Evolutionary conservation across 352 stramenopile genomes (phyloP).

Genomic region (Pythium myriotylum): DNA sequence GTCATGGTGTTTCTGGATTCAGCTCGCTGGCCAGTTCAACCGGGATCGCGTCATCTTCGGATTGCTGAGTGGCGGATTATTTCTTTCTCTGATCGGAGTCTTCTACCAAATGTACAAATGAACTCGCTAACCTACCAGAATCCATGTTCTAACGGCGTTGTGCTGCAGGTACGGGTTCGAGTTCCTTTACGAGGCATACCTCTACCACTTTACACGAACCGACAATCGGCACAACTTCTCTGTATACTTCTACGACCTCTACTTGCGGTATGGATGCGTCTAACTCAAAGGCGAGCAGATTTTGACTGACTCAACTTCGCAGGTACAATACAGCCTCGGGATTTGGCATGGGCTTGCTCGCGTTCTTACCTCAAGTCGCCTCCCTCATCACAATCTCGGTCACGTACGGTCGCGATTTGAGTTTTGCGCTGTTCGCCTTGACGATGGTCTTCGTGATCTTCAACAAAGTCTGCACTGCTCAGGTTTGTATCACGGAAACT

Average conservation of each 20-base stretch:
- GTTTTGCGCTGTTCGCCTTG: constrained; percentile 95
- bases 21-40: constrained; percentile 56
- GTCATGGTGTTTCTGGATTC: constrained; percentile 56
- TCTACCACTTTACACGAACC: constrained; percentile 98
- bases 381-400: constrained; percentile 78
- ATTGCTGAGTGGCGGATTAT: constrained; percentile 83
- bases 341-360: constrained; percentile 74
- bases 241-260: constrained; percentile 99
- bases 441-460: constrained; percentile 99
- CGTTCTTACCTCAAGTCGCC: constrained; percentile 84
- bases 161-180: constrained; percentile 76
- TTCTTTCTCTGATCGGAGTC: constrained; percentile 78
- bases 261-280: constrained; percentile 75
- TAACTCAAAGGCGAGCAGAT: too few species aligned
- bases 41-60: constrained; percentile 89
- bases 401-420: constrained; percentile 82
- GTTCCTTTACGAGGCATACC: constrained; percentile 95
- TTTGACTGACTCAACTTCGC: neutral
- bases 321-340: constrained; percentile 83
- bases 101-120: constrained; percentile 68
- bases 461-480: constrained; percentile 94
- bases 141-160: neutral
- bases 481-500: constrained; percentile 44
- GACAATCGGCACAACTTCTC: constrained; percentile 99
- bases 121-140: constrained; percentile 42